Base-by-base conservation (phyloP, 1,284 basidiomycete genomes). In the Paramarasmius palmivorus region DNA sequence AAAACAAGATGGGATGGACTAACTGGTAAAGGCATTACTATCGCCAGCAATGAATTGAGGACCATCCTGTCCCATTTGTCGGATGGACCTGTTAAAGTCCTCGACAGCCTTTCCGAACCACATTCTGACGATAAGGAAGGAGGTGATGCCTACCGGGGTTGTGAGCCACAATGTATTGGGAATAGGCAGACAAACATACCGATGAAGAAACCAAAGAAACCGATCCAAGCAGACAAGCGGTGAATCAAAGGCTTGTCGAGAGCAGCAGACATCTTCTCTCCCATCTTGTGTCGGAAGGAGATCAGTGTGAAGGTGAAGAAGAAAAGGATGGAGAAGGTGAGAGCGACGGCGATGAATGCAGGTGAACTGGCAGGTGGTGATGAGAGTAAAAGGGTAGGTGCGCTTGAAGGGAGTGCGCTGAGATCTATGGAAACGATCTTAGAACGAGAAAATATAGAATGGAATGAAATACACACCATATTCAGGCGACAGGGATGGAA, bases 21-120 rank as follows among this genome's bases (percentile, higher is more conserved):
- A 57, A 92, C 89, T 89, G 49, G 82, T 85, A 61, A 91, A 92
- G 8, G 81, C 89, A 61, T 90, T 91, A 58, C 85, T 79, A 23
- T 76, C 74, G n/a, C 71, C 66, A 34, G 90, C 89, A 49, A 83
- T 71, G 39, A 92, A 71, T 45, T 82, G 69, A 1, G 87, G 84
- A 2, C 77, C 83, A 46, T 74, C 68, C 4, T 65, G 58, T 23
- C 82, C 84, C 55, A 77, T 75, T 20, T 75, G 66, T 26, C 70
- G 59, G 55, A 92, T 83, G 47, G 73, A 81, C 41, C 70, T 67
- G 66, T 92, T 91, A 70, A 92, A 91, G 62, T 91, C 88, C 53
- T 85, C 78, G 1, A 86, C 81, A 1, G 88, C 82, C 67, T 90
- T 90, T 23, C 83, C 89, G 57, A 89, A 88, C 83, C 87, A 91